Conservation (phyloP, 164 flowering plant genomes). For the Santalum album region DNA sequence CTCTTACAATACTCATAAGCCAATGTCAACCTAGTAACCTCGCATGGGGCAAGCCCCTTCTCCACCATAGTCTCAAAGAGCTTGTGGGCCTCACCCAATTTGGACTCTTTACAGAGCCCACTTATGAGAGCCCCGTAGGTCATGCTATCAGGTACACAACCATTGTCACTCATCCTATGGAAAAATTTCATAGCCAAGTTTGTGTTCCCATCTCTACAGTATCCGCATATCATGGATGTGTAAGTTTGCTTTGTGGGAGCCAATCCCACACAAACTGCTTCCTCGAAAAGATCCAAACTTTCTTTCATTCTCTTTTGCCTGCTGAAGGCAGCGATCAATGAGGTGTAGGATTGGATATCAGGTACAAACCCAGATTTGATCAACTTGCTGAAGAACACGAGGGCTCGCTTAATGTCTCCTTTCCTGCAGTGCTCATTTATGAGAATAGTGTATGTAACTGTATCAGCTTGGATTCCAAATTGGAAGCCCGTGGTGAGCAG, state of each 20-base stretch:
- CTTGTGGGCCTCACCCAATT: conserved; percentile 49
- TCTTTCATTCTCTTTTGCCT: conserved; percentile 56
- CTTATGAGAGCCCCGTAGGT: conserved; percentile 85
- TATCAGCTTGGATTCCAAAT: conserved; percentile 53
- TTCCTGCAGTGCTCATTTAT: conserved; percentile 51
- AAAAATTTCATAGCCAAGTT: conserved; percentile 42
- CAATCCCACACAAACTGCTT: conserved; percentile 47
- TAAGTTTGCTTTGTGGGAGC: conserved; percentile 73
- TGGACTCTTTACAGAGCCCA: conserved; percentile 78
- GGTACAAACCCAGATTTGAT: conserved; percentile 40
- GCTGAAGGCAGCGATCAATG: conserved; percentile 55
- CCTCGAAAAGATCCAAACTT: conserved; percentile 51
- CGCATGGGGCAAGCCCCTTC: conserved; percentile 73
- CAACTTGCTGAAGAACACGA: conserved; percentile 54
- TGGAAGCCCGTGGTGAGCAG: conserved; percentile 31
- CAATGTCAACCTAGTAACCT: conserved; percentile 77
- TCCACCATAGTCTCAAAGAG: conserved; percentile 69
- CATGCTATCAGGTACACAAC: conserved; percentile 61
- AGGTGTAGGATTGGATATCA: conserved; percentile 65
- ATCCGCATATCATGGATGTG: conserved; percentile 79
- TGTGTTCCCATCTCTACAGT: conserved; percentile 46
- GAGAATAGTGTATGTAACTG: conserved; percentile 68
- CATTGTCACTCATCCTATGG: conserved; percentile 45
- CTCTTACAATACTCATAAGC: conserved; percentile 76
- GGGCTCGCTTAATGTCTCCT: conserved; percentile 30